These are phyloP conservation scores for Penicillium psychrosexuale DNA, from an alignment of 2,329 filamentous ascomycete species.

Conservation along the genomic window DNA sequence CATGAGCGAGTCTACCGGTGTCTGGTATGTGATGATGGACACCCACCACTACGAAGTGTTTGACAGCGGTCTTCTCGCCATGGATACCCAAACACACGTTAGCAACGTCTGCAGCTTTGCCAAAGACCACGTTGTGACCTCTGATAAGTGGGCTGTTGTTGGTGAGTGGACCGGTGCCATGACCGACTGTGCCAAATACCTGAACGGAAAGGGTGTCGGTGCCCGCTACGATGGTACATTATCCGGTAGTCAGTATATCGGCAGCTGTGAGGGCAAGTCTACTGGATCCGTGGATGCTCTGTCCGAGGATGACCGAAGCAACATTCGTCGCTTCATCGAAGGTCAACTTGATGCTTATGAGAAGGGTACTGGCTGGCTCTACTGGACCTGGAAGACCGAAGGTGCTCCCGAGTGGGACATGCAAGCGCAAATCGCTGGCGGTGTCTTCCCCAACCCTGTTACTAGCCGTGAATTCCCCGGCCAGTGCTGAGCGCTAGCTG, in stretches of 20 bases:
- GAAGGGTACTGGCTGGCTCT: constrained; percentile 45
- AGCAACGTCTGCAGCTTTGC: constrained; percentile 56
- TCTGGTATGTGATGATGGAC: constrained; percentile 58
- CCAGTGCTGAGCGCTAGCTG: constrained; percentile 26
- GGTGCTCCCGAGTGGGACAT: constrained; percentile 50
- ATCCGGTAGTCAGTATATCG: constrained; percentile 47
- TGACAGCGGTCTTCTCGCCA: constrained; percentile 27
- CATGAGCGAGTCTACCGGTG: constrained; percentile 47
- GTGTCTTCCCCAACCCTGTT: constrained; percentile 49
- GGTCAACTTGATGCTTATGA: constrained; percentile 48
- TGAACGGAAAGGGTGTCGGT: constrained; percentile 58
- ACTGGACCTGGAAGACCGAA: constrained; percentile 53
- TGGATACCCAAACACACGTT: constrained; percentile 54
- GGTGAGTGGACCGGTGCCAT: constrained; percentile 68
- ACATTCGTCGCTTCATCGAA: constrained; percentile 46
- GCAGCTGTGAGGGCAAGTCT: constrained; percentile 54
- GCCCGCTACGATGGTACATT: constrained; percentile 58
- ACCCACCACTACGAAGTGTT: constrained; percentile 58
- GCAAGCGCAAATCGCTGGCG: constrained; percentile 41
- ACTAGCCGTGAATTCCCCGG: constrained; percentile 32
- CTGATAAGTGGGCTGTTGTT: constrained; percentile 65
- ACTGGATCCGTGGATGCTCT: constrained; percentile 48
- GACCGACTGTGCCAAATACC: constrained; percentile 56
- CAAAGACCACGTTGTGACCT: constrained; percentile 45
- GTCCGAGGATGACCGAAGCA: constrained; percentile 33